Evolutionary conservation across 176 grass and related monocot genomes (phyloP), one percentile per base, ranked within the genome.

Genomic region (Bromus sterilis): DNA sequence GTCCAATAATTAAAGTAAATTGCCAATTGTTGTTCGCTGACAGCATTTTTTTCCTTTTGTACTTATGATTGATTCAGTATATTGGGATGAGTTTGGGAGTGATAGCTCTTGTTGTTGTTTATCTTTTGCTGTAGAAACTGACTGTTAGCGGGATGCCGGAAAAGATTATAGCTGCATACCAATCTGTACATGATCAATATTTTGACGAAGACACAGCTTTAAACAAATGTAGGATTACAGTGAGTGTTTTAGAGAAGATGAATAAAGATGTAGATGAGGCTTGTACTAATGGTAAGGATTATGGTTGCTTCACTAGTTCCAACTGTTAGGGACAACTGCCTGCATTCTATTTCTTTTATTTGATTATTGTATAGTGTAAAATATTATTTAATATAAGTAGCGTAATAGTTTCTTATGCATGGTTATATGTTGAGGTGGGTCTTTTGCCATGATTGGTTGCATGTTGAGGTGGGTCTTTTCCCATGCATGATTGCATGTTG

Each of bases 101-200:
- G 41, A 72, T 15, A 63, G 53, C 58, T 61, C n/a, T 36, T 75
- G 41, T 86, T 87, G 37, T 44, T 91, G 1, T 75, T 88, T 69
- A 34, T 83, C 37, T 76, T 44, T 75, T 58, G 73, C 51, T 88
- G 65, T 76, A 99, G 96, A 99, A 99, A 95, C 85, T 99, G 68
- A 88, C 89, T 84, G 87, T 99, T 62, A 93, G 96, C 5, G 93
- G 89, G 36, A 93, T 91, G 82, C 93, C 91, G 88, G 96, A 99
- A 83, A 99, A 99, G 75, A 95, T 99, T 46, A 77, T 99, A 46
- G 88, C 79, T 24, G 86, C 96, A 61, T 99, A 91, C 63, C 91
- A 95, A 80, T 86, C 77, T 56, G 80, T 95, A 49, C 75, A 95
- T 83, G 89, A 91, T 72, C 84, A 93, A 66, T 85, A 84, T 88